phyloP scores from a whole-genome alignment of 495 filamentous ascomycete genomes.

The Haplographium delicatum region DNA sequence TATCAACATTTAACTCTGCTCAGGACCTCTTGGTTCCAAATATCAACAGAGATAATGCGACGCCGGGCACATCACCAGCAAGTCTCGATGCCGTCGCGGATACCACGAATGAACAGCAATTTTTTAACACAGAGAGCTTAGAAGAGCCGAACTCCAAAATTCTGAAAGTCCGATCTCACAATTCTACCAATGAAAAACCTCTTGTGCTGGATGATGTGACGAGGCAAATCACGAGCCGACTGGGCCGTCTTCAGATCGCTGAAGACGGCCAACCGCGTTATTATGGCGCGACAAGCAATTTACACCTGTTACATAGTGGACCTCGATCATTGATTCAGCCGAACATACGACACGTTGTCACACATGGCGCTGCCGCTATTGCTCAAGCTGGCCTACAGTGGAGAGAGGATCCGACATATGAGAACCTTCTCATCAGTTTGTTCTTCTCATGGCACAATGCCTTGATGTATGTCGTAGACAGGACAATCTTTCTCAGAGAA shows the following conservation, averaged over 20 bases:
- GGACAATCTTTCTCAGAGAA: conserved; percentile 40
- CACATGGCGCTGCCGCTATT: conserved; percentile 41
- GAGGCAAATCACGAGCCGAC: too few species aligned
- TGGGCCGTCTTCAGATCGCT: conserved; percentile 43
- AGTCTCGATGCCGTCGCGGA: too few species aligned
- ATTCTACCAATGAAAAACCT: too few species aligned
- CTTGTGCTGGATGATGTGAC: too few species aligned
- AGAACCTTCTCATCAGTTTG: conserved; percentile 42
- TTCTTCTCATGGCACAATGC: conserved; percentile 50
- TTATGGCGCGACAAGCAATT: conserved; percentile 44
- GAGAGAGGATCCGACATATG: conserved; percentile 35
- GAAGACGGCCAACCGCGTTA: conserved; percentile 45
- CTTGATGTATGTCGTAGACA: conserved; percentile 44
- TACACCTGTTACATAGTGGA: conserved; percentile 39
- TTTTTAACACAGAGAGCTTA: too few species aligned
- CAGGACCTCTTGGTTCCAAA: too few species aligned
- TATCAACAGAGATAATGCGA: too few species aligned
- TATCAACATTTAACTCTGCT: too few species aligned
- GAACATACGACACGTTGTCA: background rate
- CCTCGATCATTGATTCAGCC: conserved; percentile 6
- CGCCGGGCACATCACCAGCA: too few species aligned
- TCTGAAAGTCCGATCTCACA: too few species aligned
- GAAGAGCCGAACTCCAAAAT: too few species aligned
- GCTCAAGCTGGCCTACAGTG: conserved; percentile 40
- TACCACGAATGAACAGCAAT: too few species aligned